Conservation (phyloP, 495 filamentous ascomycete species). For the Hyaloscypha variabilis region DNA sequence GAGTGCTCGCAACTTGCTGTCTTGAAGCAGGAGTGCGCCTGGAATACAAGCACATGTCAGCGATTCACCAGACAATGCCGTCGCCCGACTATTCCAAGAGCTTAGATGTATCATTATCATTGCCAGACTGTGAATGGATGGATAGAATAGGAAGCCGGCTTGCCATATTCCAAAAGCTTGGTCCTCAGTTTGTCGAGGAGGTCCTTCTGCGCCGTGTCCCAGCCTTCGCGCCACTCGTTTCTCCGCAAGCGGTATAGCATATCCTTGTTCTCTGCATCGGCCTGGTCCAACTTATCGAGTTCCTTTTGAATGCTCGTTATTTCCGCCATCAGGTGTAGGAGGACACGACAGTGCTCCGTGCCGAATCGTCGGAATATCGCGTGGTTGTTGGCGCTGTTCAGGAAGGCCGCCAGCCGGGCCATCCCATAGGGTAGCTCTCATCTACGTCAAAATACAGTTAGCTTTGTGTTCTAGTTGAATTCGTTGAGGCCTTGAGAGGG, state of each 20-base stretch:
- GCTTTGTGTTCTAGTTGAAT: no score
- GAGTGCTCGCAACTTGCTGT: neutral
- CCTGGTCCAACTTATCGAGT: neutral
- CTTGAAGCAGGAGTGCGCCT: neutral
- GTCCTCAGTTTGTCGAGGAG: neutral
- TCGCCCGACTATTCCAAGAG: no score
- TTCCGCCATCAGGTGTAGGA: neutral
- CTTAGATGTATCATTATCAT: no score
- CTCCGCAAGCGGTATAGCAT: conserved; percentile 1
- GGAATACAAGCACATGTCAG: neutral
- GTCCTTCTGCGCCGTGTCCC: conserved; percentile 7
- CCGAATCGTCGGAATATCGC: conserved; percentile 10
- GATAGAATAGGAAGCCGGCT: neutral
- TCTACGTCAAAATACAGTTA: no score
- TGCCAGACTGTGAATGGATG: no score
- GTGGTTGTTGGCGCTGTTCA: neutral
- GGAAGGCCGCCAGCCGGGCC: conserved; percentile 3
- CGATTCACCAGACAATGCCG: no score
- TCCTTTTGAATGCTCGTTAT: neutral
- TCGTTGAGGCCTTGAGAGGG: no score
- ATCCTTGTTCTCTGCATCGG: neutral
- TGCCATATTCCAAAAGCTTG: neutral
- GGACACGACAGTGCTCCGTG: neutral
- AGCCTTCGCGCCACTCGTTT: neutral
- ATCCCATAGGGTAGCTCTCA: neutral